Evolutionary conservation across 805 yeast genomes (phyloP).

Genomic region (Suhomyces sp.): DNA sequence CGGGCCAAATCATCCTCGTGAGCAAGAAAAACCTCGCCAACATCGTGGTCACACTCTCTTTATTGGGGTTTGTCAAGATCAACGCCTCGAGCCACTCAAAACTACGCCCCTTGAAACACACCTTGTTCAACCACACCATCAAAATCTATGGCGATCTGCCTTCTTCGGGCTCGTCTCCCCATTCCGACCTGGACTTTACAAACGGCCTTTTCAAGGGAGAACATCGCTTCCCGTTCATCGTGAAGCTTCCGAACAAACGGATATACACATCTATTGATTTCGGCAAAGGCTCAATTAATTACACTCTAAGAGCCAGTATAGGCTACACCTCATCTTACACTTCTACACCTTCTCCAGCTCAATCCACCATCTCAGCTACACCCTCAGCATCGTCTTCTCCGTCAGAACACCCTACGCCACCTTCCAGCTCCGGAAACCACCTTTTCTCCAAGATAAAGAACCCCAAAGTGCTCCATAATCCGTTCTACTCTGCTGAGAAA

Average conservation of each 20-base stretch:
- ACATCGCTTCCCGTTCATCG: slow-evolving; percentile 83
- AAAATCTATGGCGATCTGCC: slow-evolving; percentile 48
- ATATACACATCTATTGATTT: slow-evolving; percentile 74
- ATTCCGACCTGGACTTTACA: slow-evolving; percentile 13
- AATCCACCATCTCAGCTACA: neutral
- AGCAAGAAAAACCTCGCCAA: slow-evolving; percentile 55
- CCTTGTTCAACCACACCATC: slow-evolving; percentile 57
- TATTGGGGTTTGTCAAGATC: slow-evolving; percentile 56
- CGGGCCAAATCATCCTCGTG: slow-evolving; percentile 59
- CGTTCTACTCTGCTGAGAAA: slow-evolving; percentile 36
- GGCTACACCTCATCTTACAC: slow-evolving; percentile 14
- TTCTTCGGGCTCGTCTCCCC: slow-evolving; percentile 1
- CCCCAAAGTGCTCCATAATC: slow-evolving; percentile 4
- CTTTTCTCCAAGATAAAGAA: slow-evolving; percentile 3
- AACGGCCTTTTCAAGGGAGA: slow-evolving; percentile 73
- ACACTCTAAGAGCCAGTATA: slow-evolving; percentile 54
- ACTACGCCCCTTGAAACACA: slow-evolving; percentile 48
- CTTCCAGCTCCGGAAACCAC: neutral
- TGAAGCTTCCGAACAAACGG: slow-evolving; percentile 71
- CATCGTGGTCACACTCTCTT: slow-evolving; percentile 49
- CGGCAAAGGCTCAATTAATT: slow-evolving; percentile 80
- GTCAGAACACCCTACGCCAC: neutral
- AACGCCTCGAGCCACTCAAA: slow-evolving; percentile 52
- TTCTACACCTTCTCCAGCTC: slow-evolving; percentile 1
- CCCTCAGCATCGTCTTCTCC: neutral